A percentile compares a stretch with the other conserved stretches of the same genome.
Conservation (phyloP, 75 land plant species). For the Pinus albicaulis region DNA sequence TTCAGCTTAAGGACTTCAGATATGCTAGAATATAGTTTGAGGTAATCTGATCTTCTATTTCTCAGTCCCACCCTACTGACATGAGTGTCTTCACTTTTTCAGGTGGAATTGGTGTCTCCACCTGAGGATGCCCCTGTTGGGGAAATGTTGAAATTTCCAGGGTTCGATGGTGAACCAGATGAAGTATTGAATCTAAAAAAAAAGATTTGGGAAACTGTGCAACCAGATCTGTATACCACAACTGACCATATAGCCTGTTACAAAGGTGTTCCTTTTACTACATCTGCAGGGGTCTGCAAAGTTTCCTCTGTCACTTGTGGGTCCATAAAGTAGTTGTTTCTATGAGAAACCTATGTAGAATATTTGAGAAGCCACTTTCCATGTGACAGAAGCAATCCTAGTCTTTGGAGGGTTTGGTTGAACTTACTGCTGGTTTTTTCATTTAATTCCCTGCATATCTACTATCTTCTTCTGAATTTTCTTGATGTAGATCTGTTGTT, state of each 20-base stretch:
- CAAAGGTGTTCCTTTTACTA: constrained; percentile 83
- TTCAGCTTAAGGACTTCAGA: neutral
- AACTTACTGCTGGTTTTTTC: no score
- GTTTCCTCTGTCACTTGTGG: constrained; percentile 72
- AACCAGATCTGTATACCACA: constrained; percentile 61
- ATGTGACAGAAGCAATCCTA: no score
- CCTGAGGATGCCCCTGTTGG: constrained; percentile 71
- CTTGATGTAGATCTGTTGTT: no score
- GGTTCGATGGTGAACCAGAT: constrained; percentile 75
- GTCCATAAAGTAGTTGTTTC: constrained; percentile 33
- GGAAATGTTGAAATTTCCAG: constrained; percentile 79
- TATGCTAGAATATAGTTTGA: neutral
- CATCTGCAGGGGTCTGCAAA: constrained; percentile 82
- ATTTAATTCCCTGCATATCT: no score
- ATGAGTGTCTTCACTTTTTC: neutral
- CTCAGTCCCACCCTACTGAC: neutral
- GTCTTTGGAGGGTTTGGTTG: no score
- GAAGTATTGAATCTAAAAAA: constrained; percentile 86
- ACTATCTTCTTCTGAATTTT: no score
- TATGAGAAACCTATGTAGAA: no score
- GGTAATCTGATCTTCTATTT: neutral
- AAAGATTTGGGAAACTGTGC: constrained; percentile 92
- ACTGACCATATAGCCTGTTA: constrained; percentile 66
- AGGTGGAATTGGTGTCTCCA: constrained; percentile 82
- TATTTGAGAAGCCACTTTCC: no score